phyloP scores from a whole-genome alignment of 2,329 filamentous ascomycete species.

The Capronia americana region DNA sequence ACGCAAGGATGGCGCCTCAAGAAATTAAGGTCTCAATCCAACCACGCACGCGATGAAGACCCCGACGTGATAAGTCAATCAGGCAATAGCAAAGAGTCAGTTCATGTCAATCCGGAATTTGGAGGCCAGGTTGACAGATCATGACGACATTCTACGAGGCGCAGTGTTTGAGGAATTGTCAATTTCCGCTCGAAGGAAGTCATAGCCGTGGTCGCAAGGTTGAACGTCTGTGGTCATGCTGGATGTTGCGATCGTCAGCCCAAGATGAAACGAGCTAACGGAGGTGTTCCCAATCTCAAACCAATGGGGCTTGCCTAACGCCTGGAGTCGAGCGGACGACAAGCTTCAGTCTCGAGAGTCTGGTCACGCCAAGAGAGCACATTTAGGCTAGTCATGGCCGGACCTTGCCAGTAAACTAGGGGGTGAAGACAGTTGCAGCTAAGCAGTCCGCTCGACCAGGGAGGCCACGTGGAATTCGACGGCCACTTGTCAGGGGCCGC shows the following conservation, averaged over 20 bases:
- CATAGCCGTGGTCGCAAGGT: neutral
- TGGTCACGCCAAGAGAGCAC: neutral
- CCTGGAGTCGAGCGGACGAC: neutral
- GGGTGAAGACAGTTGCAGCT: neutral
- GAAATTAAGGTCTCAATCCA: neutral
- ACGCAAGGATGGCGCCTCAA: neutral
- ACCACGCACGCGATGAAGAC: neutral
- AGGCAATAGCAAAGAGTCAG: neutral
- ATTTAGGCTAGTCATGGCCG: neutral
- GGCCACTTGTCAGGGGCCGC: constrained; percentile 11
- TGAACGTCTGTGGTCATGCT: neutral
- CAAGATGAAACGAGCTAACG: constrained; percentile 26
- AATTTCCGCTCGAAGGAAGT: constrained; percentile 1
- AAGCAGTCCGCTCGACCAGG: constrained; percentile 9
- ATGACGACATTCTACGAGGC: neutral
- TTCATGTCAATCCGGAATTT: neutral
- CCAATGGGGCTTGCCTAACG: constrained; percentile 10
- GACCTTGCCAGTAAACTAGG: neutral
- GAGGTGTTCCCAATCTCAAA: constrained; percentile 3
- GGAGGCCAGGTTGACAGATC: neutral
- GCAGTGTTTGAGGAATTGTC: constrained; percentile 10
- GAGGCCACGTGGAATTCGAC: constrained; percentile 28
- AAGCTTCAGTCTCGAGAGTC: neutral
- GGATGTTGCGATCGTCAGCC: constrained; percentile 9
- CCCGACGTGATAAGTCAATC: neutral